Base-by-base conservation (phyloP, 345 rosid species). In the Erucastrum elatum region DNA sequence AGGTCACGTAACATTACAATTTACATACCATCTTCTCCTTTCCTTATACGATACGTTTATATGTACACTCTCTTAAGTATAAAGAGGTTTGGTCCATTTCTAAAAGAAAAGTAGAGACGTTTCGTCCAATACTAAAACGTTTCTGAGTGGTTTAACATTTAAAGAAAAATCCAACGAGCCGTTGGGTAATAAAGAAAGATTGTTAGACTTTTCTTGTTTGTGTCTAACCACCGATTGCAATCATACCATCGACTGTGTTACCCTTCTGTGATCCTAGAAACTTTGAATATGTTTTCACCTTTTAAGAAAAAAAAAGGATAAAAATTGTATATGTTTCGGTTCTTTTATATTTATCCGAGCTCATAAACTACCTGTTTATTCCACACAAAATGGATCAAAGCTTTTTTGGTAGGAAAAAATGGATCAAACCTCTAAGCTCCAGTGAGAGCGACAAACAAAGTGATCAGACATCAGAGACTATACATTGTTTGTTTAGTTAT, bases 1-100 rank as follows among this genome's bases (percentile, higher is more conserved):
- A 70, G 71, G 80, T 77, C 80, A 68, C 68, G 41, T n/a, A 29
- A 13, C 60, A 58, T 75, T 21, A 34, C 41, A 75, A 7, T 51
- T 13, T 51, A 51, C 21, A 51, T 60, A 68, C 8, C 13, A 63
- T 61, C 51, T n/a, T n/a, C 53, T 8, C 31, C 6, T 60, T 69
- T 70, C 70, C 56, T 70, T 62, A 62, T 68, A 69, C 63, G 30
- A 61, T 46, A 76, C 55, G 75, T 33, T 3, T 61, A 53, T 21
- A 17, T 17, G 8, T 16, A 27, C 53, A 13, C 53, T 46, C 46
- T 39, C 8, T 39, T 9, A 39, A 39, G 46, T 39, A 39, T 39
- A 39, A 39, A 39, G 4, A 3, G 3, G 30, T 29, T 75, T 67
- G 73, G 67, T 35, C 41, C 41, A 29, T n/a, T n/a, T n/a, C n/a